A percentile compares a stretch with the other conserved stretches of the same genome.
phyloP scores from a whole-genome alignment of 2,329 filamentous ascomycete genomes.

The Chaetomiaceae sp. region DNA sequence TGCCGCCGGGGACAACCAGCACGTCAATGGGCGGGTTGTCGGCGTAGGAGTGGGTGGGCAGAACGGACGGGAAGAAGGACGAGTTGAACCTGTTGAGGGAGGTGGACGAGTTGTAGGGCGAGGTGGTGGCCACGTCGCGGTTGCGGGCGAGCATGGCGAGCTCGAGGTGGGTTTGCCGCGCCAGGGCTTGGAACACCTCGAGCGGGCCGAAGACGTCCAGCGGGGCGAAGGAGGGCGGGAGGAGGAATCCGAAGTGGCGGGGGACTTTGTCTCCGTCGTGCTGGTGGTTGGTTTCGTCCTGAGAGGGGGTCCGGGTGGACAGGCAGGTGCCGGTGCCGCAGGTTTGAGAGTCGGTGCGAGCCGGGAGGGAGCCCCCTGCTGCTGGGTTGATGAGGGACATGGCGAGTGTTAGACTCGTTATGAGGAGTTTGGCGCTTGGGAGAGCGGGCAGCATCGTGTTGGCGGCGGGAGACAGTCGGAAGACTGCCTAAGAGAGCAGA shows the following conservation, averaged over 20 bases:
- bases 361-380: not conserved
- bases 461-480: not conserved
- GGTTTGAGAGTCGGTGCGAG: not conserved
- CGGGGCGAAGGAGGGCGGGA: slow-evolving; percentile 43
- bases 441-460: not conserved
- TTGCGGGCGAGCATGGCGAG: slow-evolving; percentile 40
- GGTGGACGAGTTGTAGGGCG: slow-evolving; percentile 22
- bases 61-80: slow-evolving; percentile 35
- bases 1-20: slow-evolving; percentile 62
- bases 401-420: not conserved
- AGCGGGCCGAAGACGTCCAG: slow-evolving; percentile 46
- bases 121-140: slow-evolving; percentile 39
- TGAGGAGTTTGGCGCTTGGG: not conserved
- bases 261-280: not conserved
- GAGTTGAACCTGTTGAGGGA: slow-evolving; percentile 34
- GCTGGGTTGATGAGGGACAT: not conserved
- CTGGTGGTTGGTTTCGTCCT: not conserved
- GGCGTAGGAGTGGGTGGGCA: slow-evolving; percentile 49
- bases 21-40: slow-evolving; percentile 54
- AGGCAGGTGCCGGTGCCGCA: not conserved
- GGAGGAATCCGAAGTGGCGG: slow-evolving; percentile 37
- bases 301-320: not conserved
- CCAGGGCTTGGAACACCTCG: slow-evolving; percentile 41
- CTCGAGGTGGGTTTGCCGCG: slow-evolving; percentile 34
- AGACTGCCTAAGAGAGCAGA: not conserved